Base-by-base conservation (phyloP, 768 basidiomycete genomes). In the Epithele typhae region DNA sequence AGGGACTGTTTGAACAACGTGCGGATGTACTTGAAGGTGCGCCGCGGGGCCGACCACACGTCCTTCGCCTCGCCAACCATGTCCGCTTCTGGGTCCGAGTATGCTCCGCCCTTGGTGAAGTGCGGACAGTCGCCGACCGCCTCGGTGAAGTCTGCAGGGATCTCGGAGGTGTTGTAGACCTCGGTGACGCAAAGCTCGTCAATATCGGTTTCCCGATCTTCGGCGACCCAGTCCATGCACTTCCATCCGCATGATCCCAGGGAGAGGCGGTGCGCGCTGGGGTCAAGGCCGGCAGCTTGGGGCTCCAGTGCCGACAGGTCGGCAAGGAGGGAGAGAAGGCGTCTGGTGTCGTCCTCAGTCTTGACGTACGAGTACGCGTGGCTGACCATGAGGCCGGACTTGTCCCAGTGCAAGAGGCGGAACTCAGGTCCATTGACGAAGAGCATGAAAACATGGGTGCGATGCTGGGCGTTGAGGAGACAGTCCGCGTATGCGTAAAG, bases 351-450 rank as follows among this genome's bases (percentile, higher is more conserved):
- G 8, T 14, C 6, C 5, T 6, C 12, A 17, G 19, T 40, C 5
- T 25, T 10, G 32, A 24, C 32, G 23, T 47, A 41, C 22, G 25
- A 39, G 18, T 15, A 3, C 2, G 32, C 14, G 12, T 41, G 19
- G 10, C 39, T 40, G 9, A 35, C 39, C 21, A 47, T 25, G 3
- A 41, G 15, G 22, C 46, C 46, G 1, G 38, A 34, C 15, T 17
- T 3, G n/a, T 47, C 46, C 30, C 21, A 47, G 4, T 32, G 46
- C 22, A 47, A n/a, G 3, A 21, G 30, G 9, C 46, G 30, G 23
- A 47, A 47, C 22, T 40, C 32, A 3, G 11, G 25, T 3, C 46
- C 38, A 23, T 40, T 36, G 39, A 47, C 33, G 23, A 47, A 41
- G 32, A 47, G 22, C n/a, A 22, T 9, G 33, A n/a, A 40, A 17